Base-by-base conservation (phyloP, 2,329 filamentous ascomycete species). In the Rhytidhysteron rufulum region DNA sequence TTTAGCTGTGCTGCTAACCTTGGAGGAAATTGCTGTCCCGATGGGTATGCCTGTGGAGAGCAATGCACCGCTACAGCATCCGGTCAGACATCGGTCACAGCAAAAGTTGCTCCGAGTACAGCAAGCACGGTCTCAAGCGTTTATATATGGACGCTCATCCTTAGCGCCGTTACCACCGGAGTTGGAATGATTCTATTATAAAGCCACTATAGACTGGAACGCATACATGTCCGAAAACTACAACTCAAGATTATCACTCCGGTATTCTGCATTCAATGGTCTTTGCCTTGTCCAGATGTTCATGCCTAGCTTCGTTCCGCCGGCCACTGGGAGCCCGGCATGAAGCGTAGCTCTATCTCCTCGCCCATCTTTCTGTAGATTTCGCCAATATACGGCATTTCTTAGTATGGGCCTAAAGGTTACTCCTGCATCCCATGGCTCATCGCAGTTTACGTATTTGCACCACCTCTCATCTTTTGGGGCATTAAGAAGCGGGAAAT, bases 21-120 rank as follows among this genome's bases (percentile, higher is more conserved):
- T 0, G 79, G 84, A 0, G 82, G 88, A 0, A 89, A 88, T 5
- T 97, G 91, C 63, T 97, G 91, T 71, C 89, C 89, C 0, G 75
- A 40, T 43, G 61, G 60, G 3, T 65, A 54, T 37, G 51, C 53
- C 16, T 63, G 60, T 37, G 61, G 60, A 2, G 56, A 60, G 32
- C 58, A 64, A 35, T 63, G 62, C 39, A 65, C 62, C 4, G 60
- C 62, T 4, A 62, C 61, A 8, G 53, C 53, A 7, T 53, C 51
- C 1, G 58, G 58, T 0, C 48, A 51, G 24, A 54, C 50, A 1
- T 50, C 53, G 18, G 55, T 63, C 1, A 39, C 50, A 15, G 49
- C 44, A 4, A 72, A 73, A 46, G 55, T 61, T 32, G 53, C 64
- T 10, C 65, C 67, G 3, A 71, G 60, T 42, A 49, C 51, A 11